phyloP scores from a whole-genome alignment of 1,139 yeast genomes.

The Geotrichum reessii region DNA sequence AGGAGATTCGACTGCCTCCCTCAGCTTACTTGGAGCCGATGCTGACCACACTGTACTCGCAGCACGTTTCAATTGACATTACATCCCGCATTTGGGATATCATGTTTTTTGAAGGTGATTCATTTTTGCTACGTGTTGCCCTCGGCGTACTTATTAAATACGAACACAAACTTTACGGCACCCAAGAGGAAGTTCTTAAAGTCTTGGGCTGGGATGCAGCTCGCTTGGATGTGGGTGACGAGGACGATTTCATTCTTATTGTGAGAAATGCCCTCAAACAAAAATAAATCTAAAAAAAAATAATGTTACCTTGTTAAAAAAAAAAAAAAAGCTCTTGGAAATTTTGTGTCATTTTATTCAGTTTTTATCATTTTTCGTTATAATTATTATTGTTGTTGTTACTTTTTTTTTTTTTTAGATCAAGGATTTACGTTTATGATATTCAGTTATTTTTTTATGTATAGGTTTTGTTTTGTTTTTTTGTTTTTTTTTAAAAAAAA shows the following conservation, averaged over 20 bases:
- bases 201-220: constrained; percentile 34
- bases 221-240: not conserved
- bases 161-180: constrained; percentile 51
- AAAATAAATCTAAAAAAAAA: not conserved
- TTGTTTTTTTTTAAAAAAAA: too few species aligned
- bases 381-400: too few species aligned
- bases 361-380: constrained; percentile 27
- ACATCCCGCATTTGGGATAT: constrained; percentile 49
- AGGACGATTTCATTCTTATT: constrained; percentile 1
- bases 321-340: constrained; percentile 30
- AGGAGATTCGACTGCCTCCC: constrained; percentile 38
- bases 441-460: not conserved
- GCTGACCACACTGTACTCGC: constrained; percentile 37
- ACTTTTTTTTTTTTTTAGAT: not conserved
- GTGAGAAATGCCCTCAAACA: constrained; percentile 4
- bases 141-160: constrained; percentile 46
- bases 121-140: constrained; percentile 44
- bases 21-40: constrained; percentile 37
- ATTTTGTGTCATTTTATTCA: constrained; percentile 13
- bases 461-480: not conserved
- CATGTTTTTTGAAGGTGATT: constrained; percentile 56
- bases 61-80: constrained; percentile 36
- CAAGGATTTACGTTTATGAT: not conserved
- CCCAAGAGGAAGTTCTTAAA: constrained; percentile 42
- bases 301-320: not conserved